Conservation (phyloP, 495 filamentous ascomycete species). For the Chaetomium fimeti region DNA sequence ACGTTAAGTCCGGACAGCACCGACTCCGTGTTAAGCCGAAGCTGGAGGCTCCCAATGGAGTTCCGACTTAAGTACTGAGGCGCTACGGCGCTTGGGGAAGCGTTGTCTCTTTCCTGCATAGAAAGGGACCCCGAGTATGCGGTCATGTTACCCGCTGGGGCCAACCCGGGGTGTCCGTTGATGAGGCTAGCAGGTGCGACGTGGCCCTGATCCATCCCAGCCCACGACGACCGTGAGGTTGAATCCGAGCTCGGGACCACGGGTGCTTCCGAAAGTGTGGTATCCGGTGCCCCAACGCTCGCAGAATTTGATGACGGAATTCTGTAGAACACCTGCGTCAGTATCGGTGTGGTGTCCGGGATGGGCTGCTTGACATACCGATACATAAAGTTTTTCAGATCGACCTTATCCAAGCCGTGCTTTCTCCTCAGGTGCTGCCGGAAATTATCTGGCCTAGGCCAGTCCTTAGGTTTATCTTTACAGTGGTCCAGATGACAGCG, state of each 20-base stretch:
- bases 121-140: not conserved
- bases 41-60: not conserved
- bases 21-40: constrained; percentile 19
- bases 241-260: not conserved
- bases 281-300: not conserved
- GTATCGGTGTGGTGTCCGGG: not conserved
- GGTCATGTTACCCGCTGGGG: constrained; percentile 1
- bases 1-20: not conserved
- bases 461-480: constrained; percentile 67
- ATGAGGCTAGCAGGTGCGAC: not conserved
- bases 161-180: not conserved
- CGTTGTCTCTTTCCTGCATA: constrained; percentile 16
- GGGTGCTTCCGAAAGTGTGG: not conserved
- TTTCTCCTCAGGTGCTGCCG: constrained; percentile 79
- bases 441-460: constrained; percentile 92
- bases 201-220: constrained; percentile 15
- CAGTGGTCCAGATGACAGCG: constrained; percentile 66
- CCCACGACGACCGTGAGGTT: constrained; percentile 13
- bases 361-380: constrained; percentile 43
- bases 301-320: not conserved
- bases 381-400: constrained; percentile 52
- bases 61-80: not conserved
- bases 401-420: constrained; percentile 53
- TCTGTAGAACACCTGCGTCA: not conserved
- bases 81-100: not conserved